Evolutionary conservation across 2,329 filamentous ascomycete genomes (phyloP).

Genomic region (Aspergillus japonicus): DNA sequence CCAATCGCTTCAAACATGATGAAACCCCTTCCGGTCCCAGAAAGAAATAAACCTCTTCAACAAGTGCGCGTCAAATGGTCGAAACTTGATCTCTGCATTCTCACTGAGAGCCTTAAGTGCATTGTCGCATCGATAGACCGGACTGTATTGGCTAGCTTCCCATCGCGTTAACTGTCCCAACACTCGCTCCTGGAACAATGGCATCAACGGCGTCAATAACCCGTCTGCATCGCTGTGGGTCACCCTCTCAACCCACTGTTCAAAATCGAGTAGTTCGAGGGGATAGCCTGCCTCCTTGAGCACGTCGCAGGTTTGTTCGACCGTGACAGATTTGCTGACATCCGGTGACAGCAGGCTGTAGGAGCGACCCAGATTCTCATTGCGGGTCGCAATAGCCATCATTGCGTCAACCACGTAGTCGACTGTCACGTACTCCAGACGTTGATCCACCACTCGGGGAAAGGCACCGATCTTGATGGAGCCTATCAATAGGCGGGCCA

Average conservation of each 20-base stretch:
- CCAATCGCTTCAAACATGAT: not conserved
- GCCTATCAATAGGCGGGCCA: conserved; percentile 75
- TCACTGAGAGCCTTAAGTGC: conserved; percentile 4
- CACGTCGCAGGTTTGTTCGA: conserved; percentile 8
- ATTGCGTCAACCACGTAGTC: conserved; percentile 13
- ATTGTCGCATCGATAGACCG: conserved; percentile 9
- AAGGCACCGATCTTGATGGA: conserved; percentile 65
- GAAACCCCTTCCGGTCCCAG: conserved; percentile 12
- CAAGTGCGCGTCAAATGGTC: not conserved
- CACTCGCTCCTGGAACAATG: conserved; percentile 44
- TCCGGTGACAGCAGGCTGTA: conserved; percentile 12
- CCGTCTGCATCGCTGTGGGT: conserved; percentile 2
- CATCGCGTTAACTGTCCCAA: conserved; percentile 31
- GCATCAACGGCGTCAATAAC: conserved; percentile 11
- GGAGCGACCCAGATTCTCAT: conserved; percentile 4
- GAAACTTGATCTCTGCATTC: not conserved
- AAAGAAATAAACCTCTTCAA: conserved; percentile 3
- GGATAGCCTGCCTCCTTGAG: conserved; percentile 12
- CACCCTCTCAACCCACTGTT: conserved; percentile 8
- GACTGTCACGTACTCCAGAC: conserved; percentile 9
- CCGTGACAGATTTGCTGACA: conserved; percentile 1
- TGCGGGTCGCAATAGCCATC: conserved; percentile 14
- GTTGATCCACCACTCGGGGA: conserved; percentile 4
- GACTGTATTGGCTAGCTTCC: conserved; percentile 12
- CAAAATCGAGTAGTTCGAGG: conserved; percentile 9